Evolutionary conservation across 2,329 filamentous ascomycete genomes (phyloP).

Genomic region (Penicillium nordicum): DNA sequence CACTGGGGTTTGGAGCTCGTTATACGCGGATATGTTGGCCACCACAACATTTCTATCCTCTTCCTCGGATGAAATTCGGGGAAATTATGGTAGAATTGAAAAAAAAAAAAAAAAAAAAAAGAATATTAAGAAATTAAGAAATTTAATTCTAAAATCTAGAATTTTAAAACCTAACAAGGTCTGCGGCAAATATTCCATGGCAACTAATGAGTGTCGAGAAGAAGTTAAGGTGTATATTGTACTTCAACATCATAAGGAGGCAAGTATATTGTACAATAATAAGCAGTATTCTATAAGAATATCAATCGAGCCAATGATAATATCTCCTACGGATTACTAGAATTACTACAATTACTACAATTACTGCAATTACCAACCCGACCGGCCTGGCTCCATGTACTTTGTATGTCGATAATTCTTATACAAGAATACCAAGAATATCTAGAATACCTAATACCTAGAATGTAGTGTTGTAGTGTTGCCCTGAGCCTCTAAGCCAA

Average conservation of each 20-base stretch:
- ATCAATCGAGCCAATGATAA: neutral
- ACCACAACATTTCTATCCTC: neutral
- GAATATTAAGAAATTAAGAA: no score
- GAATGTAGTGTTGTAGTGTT: neutral
- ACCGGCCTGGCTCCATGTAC: neutral
- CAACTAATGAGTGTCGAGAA: neutral
- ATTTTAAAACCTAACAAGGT: neutral
- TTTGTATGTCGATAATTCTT: neutral
- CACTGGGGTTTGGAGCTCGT: neutral
- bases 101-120: neutral
- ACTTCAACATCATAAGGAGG: neutral
- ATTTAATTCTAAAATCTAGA: neutral
- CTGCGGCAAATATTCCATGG: neutral
- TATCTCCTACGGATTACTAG: neutral
- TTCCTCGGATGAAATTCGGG: neutral
- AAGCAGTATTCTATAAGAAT: neutral
- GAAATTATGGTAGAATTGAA: neutral
- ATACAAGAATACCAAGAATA: neutral
- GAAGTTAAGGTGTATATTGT: neutral
- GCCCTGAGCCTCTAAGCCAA: neutral
- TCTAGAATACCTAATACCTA: no score
- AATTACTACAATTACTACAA: neutral
- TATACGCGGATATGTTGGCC: conserved; percentile 1
- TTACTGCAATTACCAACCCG: neutral
- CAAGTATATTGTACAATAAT: neutral